These are phyloP conservation scores for Phialophora macrospora DNA, from an alignment of 2,329 filamentous ascomycete species.

Conservation along the genomic window DNA sequence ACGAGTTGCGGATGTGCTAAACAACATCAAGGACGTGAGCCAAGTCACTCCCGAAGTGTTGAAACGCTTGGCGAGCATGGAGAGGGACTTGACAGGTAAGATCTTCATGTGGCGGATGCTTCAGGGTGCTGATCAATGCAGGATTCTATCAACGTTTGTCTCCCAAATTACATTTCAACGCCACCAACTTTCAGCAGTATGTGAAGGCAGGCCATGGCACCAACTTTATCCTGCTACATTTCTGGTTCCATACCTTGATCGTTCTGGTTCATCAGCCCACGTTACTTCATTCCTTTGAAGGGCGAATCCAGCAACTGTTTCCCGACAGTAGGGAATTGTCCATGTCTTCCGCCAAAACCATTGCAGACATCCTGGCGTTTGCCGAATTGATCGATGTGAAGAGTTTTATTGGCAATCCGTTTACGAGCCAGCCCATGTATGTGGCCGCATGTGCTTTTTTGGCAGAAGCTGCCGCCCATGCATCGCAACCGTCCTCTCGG, in stretches of 20 bases:
- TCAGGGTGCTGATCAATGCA: constrained; percentile 19
- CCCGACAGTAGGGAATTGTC: constrained; percentile 79
- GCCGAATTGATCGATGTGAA: constrained; percentile 84
- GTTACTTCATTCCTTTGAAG: constrained; percentile 75
- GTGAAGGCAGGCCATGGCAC: constrained; percentile 80
- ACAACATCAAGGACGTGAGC: constrained; percentile 74
- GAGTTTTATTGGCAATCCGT: constrained; percentile 85
- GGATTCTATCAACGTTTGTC: constrained; percentile 75
- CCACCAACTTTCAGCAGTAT: constrained; percentile 83
- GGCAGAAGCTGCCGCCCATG: constrained; percentile 76
- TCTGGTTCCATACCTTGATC: constrained; percentile 48
- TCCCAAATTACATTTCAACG: constrained; percentile 77
- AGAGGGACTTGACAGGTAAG: constrained; percentile 72
- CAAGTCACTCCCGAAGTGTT: constrained; percentile 78
- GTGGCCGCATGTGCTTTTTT: constrained; percentile 88
- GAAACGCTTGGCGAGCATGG: constrained; percentile 74
- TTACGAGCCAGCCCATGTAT: constrained; percentile 88
- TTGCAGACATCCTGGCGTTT: constrained; percentile 85
- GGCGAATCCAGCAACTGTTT: constrained; percentile 71
- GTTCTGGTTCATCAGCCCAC: constrained; percentile 60
- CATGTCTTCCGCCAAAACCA: constrained; percentile 89
- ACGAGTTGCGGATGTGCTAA: constrained; percentile 80
- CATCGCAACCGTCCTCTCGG: constrained; percentile 66
- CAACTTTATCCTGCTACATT: constrained; percentile 83
- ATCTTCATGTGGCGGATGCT: constrained; percentile 44